Conservation (phyloP, 2,329 filamentous ascomycete species). For the Colletotrichum destructivum region DNA sequence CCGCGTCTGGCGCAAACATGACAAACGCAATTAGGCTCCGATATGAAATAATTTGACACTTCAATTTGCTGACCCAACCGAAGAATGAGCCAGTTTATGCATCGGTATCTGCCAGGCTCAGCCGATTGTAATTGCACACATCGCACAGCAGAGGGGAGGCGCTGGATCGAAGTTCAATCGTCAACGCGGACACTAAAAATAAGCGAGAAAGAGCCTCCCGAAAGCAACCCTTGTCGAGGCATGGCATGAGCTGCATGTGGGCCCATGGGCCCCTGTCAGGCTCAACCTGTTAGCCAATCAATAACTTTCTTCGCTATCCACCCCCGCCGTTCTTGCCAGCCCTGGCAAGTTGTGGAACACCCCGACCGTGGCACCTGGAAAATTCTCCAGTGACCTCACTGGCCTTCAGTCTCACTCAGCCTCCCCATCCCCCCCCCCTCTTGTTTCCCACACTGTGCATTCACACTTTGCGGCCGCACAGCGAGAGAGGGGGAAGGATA, state of each 20-base stretch:
- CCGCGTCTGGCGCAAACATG: conserved; percentile 4
- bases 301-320: background rate
- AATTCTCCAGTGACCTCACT: conserved; percentile 35
- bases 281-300: conserved; percentile 15
- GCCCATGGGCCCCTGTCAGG: conserved; percentile 35
- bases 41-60: too few relatives aligned
- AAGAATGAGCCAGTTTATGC: too few relatives aligned
- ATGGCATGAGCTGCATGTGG: conserved; percentile 41
- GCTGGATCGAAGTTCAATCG: conserved; percentile 36
- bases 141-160: conserved; percentile 47
- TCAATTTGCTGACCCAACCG: background rate
- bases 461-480: background rate
- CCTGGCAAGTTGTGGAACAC: conserved; percentile 39
- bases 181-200: conserved; percentile 43
- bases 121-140: background rate
- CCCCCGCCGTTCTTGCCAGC: conserved; percentile 42
- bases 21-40: background rate
- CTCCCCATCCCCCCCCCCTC: background rate
- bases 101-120: background rate
- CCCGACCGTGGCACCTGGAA: conserved; percentile 37
- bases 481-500: conserved; percentile 18
- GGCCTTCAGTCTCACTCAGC: conserved; percentile 17
- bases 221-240: conserved; percentile 42
- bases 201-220: conserved; percentile 46
- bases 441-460: background rate